Conservation (phyloP, 1,139 yeast genomes). For the Candida sp. region DNA sequence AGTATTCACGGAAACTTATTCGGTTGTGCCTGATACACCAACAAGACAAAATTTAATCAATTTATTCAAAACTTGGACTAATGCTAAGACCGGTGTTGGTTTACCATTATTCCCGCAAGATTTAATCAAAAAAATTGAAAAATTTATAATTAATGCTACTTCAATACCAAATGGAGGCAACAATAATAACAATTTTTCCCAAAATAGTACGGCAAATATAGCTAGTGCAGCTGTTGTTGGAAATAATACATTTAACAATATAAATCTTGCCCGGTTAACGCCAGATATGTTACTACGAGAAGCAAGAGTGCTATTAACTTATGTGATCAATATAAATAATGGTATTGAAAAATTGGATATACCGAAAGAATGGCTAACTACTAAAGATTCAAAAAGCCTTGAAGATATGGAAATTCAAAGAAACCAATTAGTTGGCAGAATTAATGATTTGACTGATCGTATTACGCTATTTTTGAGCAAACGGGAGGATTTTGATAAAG, state of each 20-base stretch:
- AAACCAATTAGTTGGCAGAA: slow-evolving; percentile 26
- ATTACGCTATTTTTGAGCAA: slow-evolving; percentile 7
- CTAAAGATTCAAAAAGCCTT: slow-evolving; percentile 10
- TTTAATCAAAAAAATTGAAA: slow-evolving; percentile 30
- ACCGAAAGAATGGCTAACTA: slow-evolving; percentile 6
- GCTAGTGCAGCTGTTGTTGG: background rate
- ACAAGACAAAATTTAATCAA: slow-evolving; percentile 36
- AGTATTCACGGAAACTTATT: slow-evolving; percentile 36
- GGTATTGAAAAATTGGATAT: slow-evolving; percentile 14
- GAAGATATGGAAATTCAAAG: slow-evolving; percentile 12
- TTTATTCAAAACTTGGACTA: slow-evolving; percentile 39
- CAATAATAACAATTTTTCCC: background rate
- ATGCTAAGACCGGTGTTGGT: slow-evolving; percentile 30
- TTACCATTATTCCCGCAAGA: slow-evolving; percentile 31
- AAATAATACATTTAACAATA: background rate
- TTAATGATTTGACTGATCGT: slow-evolving; percentile 31
- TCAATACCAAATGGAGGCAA: slow-evolving; percentile 10
- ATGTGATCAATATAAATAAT: slow-evolving; percentile 20
- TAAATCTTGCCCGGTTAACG: slow-evolving; percentile 8
- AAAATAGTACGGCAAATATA: background rate
- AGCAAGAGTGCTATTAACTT: slow-evolving; percentile 28
- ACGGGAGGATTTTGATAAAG: slow-evolving; percentile 17
- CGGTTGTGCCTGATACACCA: slow-evolving; percentile 35
- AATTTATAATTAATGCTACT: slow-evolving; percentile 40
- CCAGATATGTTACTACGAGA: slow-evolving; percentile 32